Base-by-base conservation (phyloP, 1,284 basidiomycete species). In the Melampsora occidentalis region DNA sequence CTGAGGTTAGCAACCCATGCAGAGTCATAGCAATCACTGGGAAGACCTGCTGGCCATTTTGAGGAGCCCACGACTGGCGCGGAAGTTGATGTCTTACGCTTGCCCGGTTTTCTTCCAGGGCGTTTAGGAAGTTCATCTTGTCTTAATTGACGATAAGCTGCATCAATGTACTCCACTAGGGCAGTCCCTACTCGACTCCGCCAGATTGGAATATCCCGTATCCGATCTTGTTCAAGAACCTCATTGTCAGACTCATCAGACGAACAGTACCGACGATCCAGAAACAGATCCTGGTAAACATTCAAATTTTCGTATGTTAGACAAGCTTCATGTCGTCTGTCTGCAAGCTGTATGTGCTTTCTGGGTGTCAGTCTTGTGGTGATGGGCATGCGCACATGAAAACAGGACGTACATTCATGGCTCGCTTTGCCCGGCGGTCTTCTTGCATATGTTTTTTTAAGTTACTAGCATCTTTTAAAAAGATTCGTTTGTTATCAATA, bases 231-330 rank as follows among this genome's bases (percentile, higher is more conserved):
- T 20, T 53, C 48, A 20, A 16, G 10, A 9, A 10, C 3, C 51
- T 69, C 67, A 18, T 49, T 3, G 2, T 5, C 20, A 20, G 67
- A 69, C 48, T 69, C 67, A 42, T 69, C 49, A 5, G 66, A 68
- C n/a, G 66, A 68, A 53, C 66, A 68, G 22, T 51, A 53, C 31
- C 66, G 66, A 3, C n/a, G 9, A 48, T 68, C 66, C 42, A 14
- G 14, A 49, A 68, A 68, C 28, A 68, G 66, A 48, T n/a, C 16
- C 9, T 16, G 9, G 42, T 53, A 69, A 14, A 5, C 22, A 10
- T 35, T 18, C n/a, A 33, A 25, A 12, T 69, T 28, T 18, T 18
- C 7, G 59, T 39, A 31, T n/a, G n/a, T n/a, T 4, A 6, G 2
- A 31, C 39, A 18, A 28, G 67, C 59, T 16, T 69, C 14, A 18